Percentiles rank a stretch among this genome's conserved stretches.
These are phyloP conservation scores for Fusarium sp. DNA, from an alignment of 2,329 filamentous ascomycete genomes.

Conservation along the genomic window DNA sequence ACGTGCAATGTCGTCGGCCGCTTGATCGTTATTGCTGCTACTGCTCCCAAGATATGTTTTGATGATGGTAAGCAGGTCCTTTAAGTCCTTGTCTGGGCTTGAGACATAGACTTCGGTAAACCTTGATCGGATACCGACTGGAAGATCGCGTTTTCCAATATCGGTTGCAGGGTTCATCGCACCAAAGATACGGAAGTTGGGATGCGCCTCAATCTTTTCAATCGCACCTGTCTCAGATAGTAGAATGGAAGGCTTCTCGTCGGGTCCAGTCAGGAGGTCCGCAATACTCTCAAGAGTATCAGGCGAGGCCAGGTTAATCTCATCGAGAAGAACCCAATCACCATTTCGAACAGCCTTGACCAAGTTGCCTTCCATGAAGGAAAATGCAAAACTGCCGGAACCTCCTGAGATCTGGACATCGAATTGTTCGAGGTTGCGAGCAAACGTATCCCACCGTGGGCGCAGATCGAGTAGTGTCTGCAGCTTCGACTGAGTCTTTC, in stretches of 20 bases:
- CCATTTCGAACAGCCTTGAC: slow-evolving; percentile 96
- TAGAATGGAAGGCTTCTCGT: slow-evolving; percentile 80
- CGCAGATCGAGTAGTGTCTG: slow-evolving; percentile 66
- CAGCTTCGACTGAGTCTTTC: slow-evolving; percentile 72
- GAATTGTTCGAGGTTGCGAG: slow-evolving; percentile 77
- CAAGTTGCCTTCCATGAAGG: slow-evolving; percentile 94
- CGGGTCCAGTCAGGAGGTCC: slow-evolving; percentile 80
- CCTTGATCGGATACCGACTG: slow-evolving; percentile 84
- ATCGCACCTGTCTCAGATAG: slow-evolving; percentile 94
- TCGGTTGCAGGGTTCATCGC: slow-evolving; percentile 99
- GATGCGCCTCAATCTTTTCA: slow-evolving; percentile 87
- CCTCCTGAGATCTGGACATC: slow-evolving; percentile 80
- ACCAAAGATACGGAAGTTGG: slow-evolving; percentile 94
- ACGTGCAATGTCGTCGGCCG: slow-evolving; percentile 81
- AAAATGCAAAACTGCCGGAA: slow-evolving; percentile 84
- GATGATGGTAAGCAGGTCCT: slow-evolving; percentile 88
- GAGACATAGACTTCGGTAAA: slow-evolving; percentile 97
- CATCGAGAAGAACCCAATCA: slow-evolving; percentile 95
- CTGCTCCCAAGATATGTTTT: slow-evolving; percentile 83
- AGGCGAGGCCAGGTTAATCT: slow-evolving; percentile 94
- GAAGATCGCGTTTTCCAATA: slow-evolving; percentile 93
- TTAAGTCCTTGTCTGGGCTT: slow-evolving; percentile 85
- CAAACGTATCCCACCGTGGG: slow-evolving; percentile 83
- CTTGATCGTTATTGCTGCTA: slow-evolving; percentile 74
- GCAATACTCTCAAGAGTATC: slow-evolving; percentile 95